phyloP scores from a whole-genome alignment of 352 stramenopile genomes.

The Pythium pyrilobum region DNA sequence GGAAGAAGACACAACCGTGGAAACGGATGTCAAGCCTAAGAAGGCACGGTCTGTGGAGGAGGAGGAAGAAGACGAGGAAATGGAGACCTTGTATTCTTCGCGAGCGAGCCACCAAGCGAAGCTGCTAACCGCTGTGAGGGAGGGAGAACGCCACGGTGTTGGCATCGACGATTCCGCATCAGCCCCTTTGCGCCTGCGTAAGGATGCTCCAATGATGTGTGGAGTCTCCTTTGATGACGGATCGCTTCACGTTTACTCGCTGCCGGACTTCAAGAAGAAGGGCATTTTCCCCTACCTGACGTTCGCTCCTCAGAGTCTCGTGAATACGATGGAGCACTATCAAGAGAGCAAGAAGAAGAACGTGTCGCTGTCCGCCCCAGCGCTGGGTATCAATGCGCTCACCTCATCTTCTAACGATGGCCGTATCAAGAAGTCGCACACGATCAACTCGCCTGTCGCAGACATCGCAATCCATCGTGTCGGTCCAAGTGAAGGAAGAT shows the following conservation, averaged over 20 bases:
- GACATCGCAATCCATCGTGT: constrained; percentile 81
- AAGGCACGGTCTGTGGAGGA: constrained; percentile 12
- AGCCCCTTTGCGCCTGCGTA: constrained; percentile 39
- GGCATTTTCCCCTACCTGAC: constrained; percentile 79
- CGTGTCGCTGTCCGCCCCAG: constrained; percentile 46
- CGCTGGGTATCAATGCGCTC: constrained; percentile 65
- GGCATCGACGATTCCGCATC: constrained; percentile 37
- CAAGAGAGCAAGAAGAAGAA: constrained; percentile 50
- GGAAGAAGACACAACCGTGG: constrained; percentile 40
- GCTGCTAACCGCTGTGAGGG: constrained; percentile 13
- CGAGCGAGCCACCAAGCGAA: constrained; percentile 33
- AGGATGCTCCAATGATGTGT: constrained; percentile 75
- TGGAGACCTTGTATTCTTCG: constrained; percentile 63
- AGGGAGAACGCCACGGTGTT: constrained; percentile 19
- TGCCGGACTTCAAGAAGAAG: constrained; percentile 79
- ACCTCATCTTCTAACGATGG: constrained; percentile 67
- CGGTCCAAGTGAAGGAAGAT: constrained; percentile 61
- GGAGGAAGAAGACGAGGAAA: constrained; percentile 61
- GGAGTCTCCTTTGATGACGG: constrained; percentile 77
- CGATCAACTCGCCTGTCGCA: constrained; percentile 75
- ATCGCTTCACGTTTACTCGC: constrained; percentile 75
- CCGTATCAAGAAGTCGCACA: constrained; percentile 75
- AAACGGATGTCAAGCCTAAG: constrained; percentile 23
- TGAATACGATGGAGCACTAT: constrained; percentile 72
- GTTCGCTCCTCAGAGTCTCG: constrained; percentile 68